phyloP scores from a whole-genome alignment of 2,329 filamentous ascomycete species.

The Mycogone perniciosa region DNA sequence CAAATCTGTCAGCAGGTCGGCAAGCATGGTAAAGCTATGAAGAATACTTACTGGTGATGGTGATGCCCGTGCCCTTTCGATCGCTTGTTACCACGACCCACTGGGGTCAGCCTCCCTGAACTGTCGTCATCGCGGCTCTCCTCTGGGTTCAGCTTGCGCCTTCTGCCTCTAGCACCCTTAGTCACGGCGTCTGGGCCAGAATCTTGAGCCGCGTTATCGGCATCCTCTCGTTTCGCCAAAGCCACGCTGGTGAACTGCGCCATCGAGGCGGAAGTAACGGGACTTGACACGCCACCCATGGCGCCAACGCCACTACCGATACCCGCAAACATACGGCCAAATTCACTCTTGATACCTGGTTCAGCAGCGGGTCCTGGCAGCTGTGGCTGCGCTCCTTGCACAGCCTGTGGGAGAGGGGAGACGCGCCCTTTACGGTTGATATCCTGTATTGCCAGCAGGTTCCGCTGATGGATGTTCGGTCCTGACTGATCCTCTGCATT shows the following conservation, averaged over 20 bases:
- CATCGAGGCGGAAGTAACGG: slow-evolving; percentile 35
- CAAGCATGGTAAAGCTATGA: not conserved
- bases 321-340: slow-evolving; percentile 92
- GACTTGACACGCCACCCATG: slow-evolving; percentile 44
- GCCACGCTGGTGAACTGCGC: slow-evolving; percentile 42
- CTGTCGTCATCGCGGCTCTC: slow-evolving; percentile 62
- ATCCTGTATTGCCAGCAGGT: slow-evolving; percentile 71
- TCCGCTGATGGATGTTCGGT: slow-evolving; percentile 50
- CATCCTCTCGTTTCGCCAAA: slow-evolving; percentile 47
- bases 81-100: slow-evolving; percentile 56
- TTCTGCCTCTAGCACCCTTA: slow-evolving; percentile 50
- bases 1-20: too few species aligned
- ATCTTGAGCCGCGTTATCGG: slow-evolving; percentile 38
- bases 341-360: slow-evolving; percentile 88
- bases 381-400: slow-evolving; percentile 83
- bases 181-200: slow-evolving; percentile 39
- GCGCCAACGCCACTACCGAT: slow-evolving; percentile 58
- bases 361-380: slow-evolving; percentile 73
- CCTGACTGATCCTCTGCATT: slow-evolving; percentile 48
- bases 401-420: slow-evolving; percentile 86
- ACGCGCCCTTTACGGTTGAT: slow-evolving; percentile 75
- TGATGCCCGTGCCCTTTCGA: slow-evolving; percentile 61
- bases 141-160: slow-evolving; percentile 72
- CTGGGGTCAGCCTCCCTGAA: slow-evolving; percentile 56
- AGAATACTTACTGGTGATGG: slow-evolving; percentile 56